Evolutionary conservation across 2,329 filamentous ascomycete genomes (phyloP).

Genomic region (Shiraia bambusicola): DNA sequence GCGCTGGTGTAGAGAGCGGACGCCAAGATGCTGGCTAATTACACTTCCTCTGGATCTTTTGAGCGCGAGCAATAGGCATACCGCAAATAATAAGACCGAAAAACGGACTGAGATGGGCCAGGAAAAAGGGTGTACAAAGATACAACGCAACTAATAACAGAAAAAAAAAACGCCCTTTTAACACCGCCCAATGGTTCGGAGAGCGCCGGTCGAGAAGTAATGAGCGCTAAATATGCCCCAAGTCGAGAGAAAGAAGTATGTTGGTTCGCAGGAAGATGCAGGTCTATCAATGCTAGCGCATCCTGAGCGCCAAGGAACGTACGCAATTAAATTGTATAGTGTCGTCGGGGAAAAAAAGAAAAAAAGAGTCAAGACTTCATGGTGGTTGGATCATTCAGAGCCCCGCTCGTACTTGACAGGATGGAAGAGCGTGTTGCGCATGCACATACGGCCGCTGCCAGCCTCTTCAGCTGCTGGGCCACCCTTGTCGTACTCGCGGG

Average conservation of each 20-base stretch:
- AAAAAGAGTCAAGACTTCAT: slow-evolving; percentile 2
- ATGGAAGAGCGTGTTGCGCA: slow-evolving; percentile 50
- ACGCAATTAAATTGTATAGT: slow-evolving; percentile 25
- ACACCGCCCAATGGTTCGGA: slow-evolving; percentile 39
- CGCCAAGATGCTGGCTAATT: slow-evolving; percentile 28
- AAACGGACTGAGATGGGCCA: slow-evolving; percentile 5
- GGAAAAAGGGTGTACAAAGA: slow-evolving; percentile 9
- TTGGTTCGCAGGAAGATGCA: slow-evolving; percentile 23
- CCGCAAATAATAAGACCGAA: slow-evolving; percentile 8
- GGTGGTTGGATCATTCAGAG: slow-evolving; percentile 29
- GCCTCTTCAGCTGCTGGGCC: slow-evolving; percentile 46
- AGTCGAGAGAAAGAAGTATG: slow-evolving; percentile 12
- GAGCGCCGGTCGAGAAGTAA: slow-evolving; percentile 16
- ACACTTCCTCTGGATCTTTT: slow-evolving; percentile 29
- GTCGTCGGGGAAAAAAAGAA: slow-evolving; percentile 22
- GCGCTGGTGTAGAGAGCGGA: slow-evolving; percentile 12
- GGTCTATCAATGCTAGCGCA: slow-evolving; percentile 27
- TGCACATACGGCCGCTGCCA: slow-evolving; percentile 51
- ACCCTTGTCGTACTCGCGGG: slow-evolving; percentile 48
- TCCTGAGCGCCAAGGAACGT: slow-evolving; percentile 20
- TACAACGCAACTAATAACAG: slow-evolving; percentile 13
- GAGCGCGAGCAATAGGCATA: slow-evolving; percentile 19
- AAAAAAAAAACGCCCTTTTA: slow-evolving; percentile 22
- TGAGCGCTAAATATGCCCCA: slow-evolving; percentile 28
- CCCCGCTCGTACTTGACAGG: slow-evolving; percentile 53